Base-by-base conservation (phyloP, 2,329 filamentous ascomycete genomes). In the Colletotrichum musicola region DNA sequence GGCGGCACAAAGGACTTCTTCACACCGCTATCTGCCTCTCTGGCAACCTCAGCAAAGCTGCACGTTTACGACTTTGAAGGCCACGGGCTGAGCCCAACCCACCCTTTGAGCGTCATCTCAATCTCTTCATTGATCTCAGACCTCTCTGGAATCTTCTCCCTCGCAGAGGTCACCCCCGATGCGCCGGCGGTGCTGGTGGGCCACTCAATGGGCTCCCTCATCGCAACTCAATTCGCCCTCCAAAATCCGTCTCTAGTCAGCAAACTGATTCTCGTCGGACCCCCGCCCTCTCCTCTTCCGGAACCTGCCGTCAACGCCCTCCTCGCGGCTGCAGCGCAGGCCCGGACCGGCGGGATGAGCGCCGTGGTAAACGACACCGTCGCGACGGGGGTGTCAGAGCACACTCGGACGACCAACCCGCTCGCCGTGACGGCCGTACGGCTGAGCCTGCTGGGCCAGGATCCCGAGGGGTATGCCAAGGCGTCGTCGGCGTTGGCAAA, bases 391-490 rank as follows among this genome's bases (percentile, higher is more conserved):
- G 81, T 79, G 1, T 84, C 82, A 1, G 63, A 71, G 1, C 73
- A 76, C 22, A 81, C 79, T 4, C 79, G 81, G 68, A 62, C 69
- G 1, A 71, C 73, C 0, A 82, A 82, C n/a, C 77, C 79, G 0
- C 63, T 86, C 1, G 81, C 80, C 1, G 66, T 81, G 10, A 74
- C 81, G 2, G 83, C 84, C 0, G 75, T 83, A 9, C 74, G 81
- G 6, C 71, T 83, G 27, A 83, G 80, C 5, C 74, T 89, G 2
- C 74, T 86, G 0, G 74, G 78, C 0, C 84, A 86, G 69, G 82
- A 87, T 70, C 78, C 83, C 0, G 86, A 89, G 69, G 83, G 83
- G 1, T 89, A 88, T 73, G 86, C 86, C 1, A 89, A 88, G 69
- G 86, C 80, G 0, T 85, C 84, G 49, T 77, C 77, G 30, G 86